Evolutionary conservation across 176 grass and related monocot genomes (phyloP), one percentile per base, ranked within the genome.

Genomic region (Thalia dealbata): DNA sequence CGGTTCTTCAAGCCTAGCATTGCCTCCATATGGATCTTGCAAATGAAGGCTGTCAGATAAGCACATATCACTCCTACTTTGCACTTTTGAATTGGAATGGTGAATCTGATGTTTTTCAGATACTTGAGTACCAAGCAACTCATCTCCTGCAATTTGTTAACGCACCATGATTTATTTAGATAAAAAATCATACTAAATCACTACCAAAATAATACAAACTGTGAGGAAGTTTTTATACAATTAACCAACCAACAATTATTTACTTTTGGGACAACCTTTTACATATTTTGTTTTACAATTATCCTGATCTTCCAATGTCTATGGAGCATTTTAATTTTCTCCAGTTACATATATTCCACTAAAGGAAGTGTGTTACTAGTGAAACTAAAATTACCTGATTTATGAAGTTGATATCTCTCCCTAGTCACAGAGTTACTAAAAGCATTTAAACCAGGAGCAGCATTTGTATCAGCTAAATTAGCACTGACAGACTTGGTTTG

Each of bases 311-410:
- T 22, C 65, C 13, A 44, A 43, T 43, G 27, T 44, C 38, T 68
- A 1, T 6, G 14, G 54, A n/a, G 54, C 15, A 9, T 65, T 12
- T 32, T 32, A 30, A 18, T 32, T 30, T 18, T 16, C 26, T 32
- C 24, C 24, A 65, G 14, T 32, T 65, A 6, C 6, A 6, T 32
- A 19, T 30, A 5, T 35, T 19, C 14, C 35, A 32, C 10, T 16
- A 18, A 18, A 29, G 26, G 60, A 63, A 64, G 12, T 27, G 25
- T 30, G 14, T 64, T 65, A 18, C 28, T 35, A 16, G 62, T 32
- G 12, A 65, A 65, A 65, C 12, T 65, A 65, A 35, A 28, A 68
- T 44, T 68, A 68, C 65, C 65, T 68, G 30, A 65, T 18, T 6
- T 9, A 26, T 27, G 14, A 32, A 10, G 28, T 64, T 64, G 61